Conservation (phyloP, 768 basidiomycete genomes). For the Mycena metata region DNA sequence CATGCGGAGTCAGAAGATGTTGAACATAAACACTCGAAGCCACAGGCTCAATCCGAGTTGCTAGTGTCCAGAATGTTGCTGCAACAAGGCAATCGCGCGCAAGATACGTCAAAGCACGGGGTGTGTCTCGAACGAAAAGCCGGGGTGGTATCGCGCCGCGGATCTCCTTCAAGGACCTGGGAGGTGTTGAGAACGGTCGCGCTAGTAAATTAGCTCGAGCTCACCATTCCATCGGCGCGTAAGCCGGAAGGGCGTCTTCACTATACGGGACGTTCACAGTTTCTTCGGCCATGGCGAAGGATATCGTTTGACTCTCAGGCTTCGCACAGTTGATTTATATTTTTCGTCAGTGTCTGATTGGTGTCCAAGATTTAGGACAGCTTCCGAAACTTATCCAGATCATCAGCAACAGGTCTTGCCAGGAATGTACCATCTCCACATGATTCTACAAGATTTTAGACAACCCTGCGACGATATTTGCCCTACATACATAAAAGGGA, state of each 20-base stretch:
- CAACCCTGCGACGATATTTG: too few relatives aligned
- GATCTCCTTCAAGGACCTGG: conserved; percentile 26
- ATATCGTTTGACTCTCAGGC: neutral
- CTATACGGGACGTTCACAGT: neutral
- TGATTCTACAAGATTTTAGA: too few relatives aligned
- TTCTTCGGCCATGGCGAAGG: conserved; percentile 12
- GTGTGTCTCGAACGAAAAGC: conserved; percentile 14
- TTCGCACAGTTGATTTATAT: conserved; percentile 13
- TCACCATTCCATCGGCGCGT: conserved; percentile 22
- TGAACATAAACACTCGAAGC: neutral
- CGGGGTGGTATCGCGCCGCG: conserved; percentile 7
- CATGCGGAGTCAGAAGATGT: conserved; percentile 3
- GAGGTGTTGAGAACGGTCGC: neutral
- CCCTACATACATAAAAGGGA: too few relatives aligned
- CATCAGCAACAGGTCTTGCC: too few relatives aligned
- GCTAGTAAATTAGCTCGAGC: neutral
- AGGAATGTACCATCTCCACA: too few relatives aligned
- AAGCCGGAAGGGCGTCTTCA: conserved; percentile 12
- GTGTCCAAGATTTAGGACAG: too few relatives aligned
- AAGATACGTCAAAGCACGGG: conserved; percentile 7
- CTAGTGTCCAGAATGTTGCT: conserved; percentile 7
- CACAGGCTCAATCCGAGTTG: conserved; percentile 8
- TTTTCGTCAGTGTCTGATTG: neutral
- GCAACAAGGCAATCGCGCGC: conserved; percentile 4
- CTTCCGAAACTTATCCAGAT: too few relatives aligned